These are phyloP conservation scores for Cetraspora pellucida DNA, from an alignment of 192 early-diverging fungal genomes.

Conservation along the genomic window DNA sequence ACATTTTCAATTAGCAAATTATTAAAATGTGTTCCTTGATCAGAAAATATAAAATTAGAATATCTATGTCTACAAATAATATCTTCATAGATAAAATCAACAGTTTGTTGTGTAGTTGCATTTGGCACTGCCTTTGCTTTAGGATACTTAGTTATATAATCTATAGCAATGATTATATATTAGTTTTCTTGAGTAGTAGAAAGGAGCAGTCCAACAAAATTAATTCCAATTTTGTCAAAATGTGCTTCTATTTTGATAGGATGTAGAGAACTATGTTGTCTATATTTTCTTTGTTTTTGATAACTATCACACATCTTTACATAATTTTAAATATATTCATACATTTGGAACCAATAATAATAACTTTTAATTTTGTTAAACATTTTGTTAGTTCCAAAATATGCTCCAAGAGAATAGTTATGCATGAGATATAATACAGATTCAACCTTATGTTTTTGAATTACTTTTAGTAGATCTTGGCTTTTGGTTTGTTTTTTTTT, in stretches of 20 bases:
- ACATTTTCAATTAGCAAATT: neutral
- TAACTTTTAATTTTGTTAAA: neutral
- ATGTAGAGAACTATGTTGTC: neutral
- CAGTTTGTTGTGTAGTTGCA: constrained; percentile 3
- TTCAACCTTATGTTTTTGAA: neutral
- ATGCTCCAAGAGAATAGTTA: neutral
- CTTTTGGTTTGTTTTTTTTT: too few species aligned
- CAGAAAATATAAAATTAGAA: constrained; percentile 10
- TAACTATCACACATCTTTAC: neutral
- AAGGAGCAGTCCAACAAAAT: constrained; percentile 5
- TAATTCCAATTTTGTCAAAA: neutral
- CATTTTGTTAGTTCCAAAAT: neutral
- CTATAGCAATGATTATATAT: constrained; percentile 25
- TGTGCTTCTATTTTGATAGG: neutral
- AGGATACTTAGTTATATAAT: constrained; percentile 28
- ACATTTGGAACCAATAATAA: neutral
- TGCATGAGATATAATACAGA: neutral
- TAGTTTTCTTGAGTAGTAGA: neutral
- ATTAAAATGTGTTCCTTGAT: constrained; percentile 26
- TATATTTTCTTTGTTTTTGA: neutral
- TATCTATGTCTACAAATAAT: constrained; percentile 30
- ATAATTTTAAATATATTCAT: neutral
- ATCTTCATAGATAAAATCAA: constrained; percentile 27
- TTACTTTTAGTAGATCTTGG: too few species aligned
- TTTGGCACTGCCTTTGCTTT: constrained; percentile 20